These are phyloP conservation scores for Mallotus repandus DNA, from an alignment of 441 rosid species.

Conservation along the genomic window DNA sequence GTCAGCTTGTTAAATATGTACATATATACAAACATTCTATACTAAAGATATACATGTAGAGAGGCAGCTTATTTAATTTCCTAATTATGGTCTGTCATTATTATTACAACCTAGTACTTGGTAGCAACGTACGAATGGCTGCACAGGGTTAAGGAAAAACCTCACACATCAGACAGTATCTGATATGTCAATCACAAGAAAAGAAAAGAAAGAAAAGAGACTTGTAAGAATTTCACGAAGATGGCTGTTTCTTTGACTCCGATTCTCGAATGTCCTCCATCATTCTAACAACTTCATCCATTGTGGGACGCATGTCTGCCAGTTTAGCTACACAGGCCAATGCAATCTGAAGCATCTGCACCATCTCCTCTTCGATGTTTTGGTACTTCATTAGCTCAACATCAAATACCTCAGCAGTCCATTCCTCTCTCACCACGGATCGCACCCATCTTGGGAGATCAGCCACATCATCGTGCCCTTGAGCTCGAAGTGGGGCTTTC, in stretches of 20 bases:
- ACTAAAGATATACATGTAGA: no score
- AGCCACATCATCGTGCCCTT: slow-evolving; percentile 66
- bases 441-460: slow-evolving; percentile 94
- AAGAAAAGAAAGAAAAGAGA: neutral
- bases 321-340: slow-evolving; percentile 69
- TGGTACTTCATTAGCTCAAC: slow-evolving; percentile 74
- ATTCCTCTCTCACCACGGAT: slow-evolving; percentile 88
- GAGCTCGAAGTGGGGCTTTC: slow-evolving; percentile 72
- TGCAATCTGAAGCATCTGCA: slow-evolving; percentile 83
- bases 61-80: neutral
- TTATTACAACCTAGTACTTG: neutral
- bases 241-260: slow-evolving; percentile 49
- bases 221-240: slow-evolving; percentile 36
- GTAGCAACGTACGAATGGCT: neutral
- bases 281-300: slow-evolving; percentile 80
- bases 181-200: neutral
- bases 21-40: no score
- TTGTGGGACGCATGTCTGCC: slow-evolving; percentile 75
- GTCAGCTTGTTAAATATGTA: no score
- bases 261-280: slow-evolving; percentile 65
- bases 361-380: slow-evolving; percentile 93
- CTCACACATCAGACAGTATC: slow-evolving; percentile 11
- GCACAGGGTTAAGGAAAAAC: neutral
- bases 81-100: neutral
- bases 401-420: slow-evolving; percentile 98